Conservation (phyloP, 306 rosid species). For the Cucurbita moschata region DNA sequence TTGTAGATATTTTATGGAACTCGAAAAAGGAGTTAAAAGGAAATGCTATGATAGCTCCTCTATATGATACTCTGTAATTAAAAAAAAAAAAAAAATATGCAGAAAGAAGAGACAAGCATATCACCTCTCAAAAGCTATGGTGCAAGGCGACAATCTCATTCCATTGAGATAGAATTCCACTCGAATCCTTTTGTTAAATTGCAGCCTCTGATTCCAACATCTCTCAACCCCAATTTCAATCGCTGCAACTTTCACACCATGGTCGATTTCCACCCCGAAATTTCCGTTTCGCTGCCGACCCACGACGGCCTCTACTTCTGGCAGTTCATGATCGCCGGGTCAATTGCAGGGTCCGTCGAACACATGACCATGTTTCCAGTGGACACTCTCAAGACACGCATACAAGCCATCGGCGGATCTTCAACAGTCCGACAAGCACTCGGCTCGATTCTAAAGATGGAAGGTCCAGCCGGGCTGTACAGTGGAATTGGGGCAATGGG, state of each 20-base stretch:
- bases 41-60: neutral
- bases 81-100: neutral
- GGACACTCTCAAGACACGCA: conserved; percentile 78
- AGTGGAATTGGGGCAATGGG: conserved; percentile 82
- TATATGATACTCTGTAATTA: neutral
- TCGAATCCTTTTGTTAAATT: too few relatives aligned
- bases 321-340: conserved; percentile 83
- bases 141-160: conserved; percentile 13
- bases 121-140: neutral
- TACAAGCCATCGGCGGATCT: conserved; percentile 54
- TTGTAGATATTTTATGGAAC: neutral
- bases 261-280: conserved; percentile 42
- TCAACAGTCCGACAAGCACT: conserved; percentile 60
- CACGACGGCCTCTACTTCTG: conserved; percentile 76
- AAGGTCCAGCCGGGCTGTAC: conserved; percentile 60
- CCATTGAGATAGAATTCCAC: conserved; percentile 19
- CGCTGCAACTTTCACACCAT: neutral
- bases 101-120: neutral
- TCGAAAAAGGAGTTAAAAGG: neutral
- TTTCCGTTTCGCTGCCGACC: conserved; percentile 14
- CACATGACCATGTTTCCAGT: conserved; percentile 92
- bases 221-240: neutral
- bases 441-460: conserved; percentile 39
- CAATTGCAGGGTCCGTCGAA: conserved; percentile 58
- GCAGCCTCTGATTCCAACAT: neutral